Evolutionary conservation across 192 early-diverging fungal genomes (phyloP), one percentile per base, ranked within the genome.

Genomic region (Coemansia sp.): DNA sequence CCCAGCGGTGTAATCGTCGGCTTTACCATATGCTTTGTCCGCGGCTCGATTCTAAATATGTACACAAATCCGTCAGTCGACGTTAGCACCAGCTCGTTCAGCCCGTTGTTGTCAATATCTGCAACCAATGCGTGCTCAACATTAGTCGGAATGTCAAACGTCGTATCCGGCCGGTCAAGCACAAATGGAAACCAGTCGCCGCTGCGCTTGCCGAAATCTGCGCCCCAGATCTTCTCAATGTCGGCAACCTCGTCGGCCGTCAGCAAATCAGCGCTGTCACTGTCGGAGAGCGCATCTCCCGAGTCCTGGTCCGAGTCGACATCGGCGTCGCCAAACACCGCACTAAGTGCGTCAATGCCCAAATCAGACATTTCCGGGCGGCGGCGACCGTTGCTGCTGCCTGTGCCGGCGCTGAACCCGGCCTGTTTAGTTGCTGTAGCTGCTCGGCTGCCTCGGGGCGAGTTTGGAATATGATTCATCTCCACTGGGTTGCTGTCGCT

Each of bases 61-160:
- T 84, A 80, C 60, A 84, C 71, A 60, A 76, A 77, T 6, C 77
- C 77, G 47, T 80, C 82, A n/a, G 82, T 76, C 5, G 76, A 75
- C 2, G 82, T 79, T 25, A 84, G 59, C 25, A 84, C 69, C n/a
- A 84, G 74, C 66, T 84, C 82, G 57, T 84, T 84, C 29, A 70
- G 49, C 5, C 82, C 82, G 59, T 80, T 67, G 64, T 70, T 72
- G 59, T 84, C 75, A 9, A 79, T 59, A 29, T 84, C 82, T 2
- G 73, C 70, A 14, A 84, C 74, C 59, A 84, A 57, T 12, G 77
- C 73, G 22, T 84, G 76, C 64, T 84, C 82, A 24, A 80, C 77
- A 22, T 84, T 84, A 2, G 74, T 76, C 7, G 76, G 70, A 12
- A 84, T 76, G 11, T 67, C 57, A 52, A 84, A 84, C 2, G 79